Conservation (phyloP, 306 rosid genomes). For the Acmispon strigosus region DNA sequence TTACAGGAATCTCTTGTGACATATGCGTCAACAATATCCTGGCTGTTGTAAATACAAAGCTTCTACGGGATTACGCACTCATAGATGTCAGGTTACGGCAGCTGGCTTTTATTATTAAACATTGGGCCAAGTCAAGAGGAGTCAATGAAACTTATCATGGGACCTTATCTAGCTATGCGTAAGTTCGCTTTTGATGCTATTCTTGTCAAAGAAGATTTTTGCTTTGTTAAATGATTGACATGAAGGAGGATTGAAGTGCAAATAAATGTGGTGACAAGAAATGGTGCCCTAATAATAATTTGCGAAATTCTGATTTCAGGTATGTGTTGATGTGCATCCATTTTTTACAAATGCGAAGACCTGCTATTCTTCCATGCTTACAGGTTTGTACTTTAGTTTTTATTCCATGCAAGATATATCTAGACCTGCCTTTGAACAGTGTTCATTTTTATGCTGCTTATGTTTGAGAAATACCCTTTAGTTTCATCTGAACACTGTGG, state of each 20-base stretch:
- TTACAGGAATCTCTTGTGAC: conserved; percentile 87
- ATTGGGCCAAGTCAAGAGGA: conserved; percentile 98
- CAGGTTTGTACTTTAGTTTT: conserved; percentile 50
- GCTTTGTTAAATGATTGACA: background rate
- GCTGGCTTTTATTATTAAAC: conserved; percentile 81
- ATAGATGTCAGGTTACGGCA: conserved; percentile 74
- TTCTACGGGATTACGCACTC: conserved; percentile 76
- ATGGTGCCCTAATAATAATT: background rate
- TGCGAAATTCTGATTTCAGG: conserved; percentile 50
- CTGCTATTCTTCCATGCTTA: conserved; percentile 95
- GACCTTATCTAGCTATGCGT: conserved; percentile 98
- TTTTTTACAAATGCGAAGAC: conserved; percentile 72
- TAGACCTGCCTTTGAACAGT: background rate
- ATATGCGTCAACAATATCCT: conserved; percentile 91
- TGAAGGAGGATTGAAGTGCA: background rate
- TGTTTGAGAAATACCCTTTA: background rate
- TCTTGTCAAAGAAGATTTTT: background rate
- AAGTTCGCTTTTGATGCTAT: conserved; percentile 37
- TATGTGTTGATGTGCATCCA: conserved; percentile 98
- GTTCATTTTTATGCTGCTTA: background rate
- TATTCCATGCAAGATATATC: background rate
- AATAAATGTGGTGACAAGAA: background rate
- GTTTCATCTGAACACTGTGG: background rate
- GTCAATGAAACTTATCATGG: conserved; percentile 97
- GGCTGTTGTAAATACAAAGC: conserved; percentile 92